Percentiles rank a stretch among this genome's conserved stretches.
Evolutionary conservation across 2,329 filamentous ascomycete species (phyloP).

Genomic region (Chalaropsis ovoidea): DNA sequence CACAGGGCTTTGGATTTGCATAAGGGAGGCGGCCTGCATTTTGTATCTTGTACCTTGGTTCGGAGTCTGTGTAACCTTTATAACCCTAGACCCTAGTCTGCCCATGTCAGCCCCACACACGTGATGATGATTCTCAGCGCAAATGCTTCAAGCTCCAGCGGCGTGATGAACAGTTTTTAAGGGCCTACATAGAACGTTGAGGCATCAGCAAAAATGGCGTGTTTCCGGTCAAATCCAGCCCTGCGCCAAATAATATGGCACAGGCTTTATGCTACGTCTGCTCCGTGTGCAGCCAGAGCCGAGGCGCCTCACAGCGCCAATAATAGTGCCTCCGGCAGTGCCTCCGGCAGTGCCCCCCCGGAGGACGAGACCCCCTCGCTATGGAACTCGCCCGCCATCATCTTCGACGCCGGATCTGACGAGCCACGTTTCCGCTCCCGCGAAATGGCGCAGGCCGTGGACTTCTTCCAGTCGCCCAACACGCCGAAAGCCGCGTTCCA

Average conservation of each 20-base stretch:
- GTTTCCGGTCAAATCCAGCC: not conserved
- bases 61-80: not conserved
- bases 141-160: not conserved
- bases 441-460: conserved; percentile 13
- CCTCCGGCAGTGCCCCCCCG: not conserved
- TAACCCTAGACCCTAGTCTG: conserved; percentile 9
- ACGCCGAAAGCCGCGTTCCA: conserved; percentile 34
- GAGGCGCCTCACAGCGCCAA: not conserved
- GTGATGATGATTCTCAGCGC: not conserved
- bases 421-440: conserved; percentile 10
- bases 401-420: conserved; percentile 13
- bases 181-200: too few species aligned
- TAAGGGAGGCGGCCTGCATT: conserved; percentile 32
- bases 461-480: conserved; percentile 16
- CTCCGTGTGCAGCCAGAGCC: not conserved
- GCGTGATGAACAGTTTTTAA: not conserved
- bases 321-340: not conserved
- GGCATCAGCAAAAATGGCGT: not conserved
- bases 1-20: conserved; percentile 78
- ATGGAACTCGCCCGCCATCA: conserved; percentile 20
- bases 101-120: not conserved
- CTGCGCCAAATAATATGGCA: not conserved
- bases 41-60: not conserved
- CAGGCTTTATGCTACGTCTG: conserved; percentile 4
- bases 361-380: conserved; percentile 8